Evolutionary conservation across 2,329 filamentous ascomycete genomes (phyloP).

Genomic region (Didymella exigua): DNA sequence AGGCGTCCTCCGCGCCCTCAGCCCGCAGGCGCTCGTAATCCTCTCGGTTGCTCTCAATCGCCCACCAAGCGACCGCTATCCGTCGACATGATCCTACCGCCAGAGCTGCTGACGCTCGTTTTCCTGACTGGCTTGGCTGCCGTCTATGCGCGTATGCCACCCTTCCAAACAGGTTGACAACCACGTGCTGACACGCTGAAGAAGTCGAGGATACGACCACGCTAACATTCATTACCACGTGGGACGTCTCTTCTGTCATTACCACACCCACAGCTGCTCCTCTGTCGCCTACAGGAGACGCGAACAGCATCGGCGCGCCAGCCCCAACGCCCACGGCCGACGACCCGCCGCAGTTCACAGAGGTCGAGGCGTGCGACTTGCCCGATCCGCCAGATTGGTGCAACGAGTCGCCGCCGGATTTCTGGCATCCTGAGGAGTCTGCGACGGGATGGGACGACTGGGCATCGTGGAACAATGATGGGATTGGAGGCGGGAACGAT

Average conservation of each 20-base stretch:
- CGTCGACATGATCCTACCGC: constrained; percentile 4
- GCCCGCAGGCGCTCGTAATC: background rate
- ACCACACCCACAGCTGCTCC: background rate
- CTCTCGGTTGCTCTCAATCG: background rate
- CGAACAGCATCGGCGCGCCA: constrained; percentile 1
- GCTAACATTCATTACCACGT: background rate
- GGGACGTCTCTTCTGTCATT: background rate
- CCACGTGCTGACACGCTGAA: background rate
- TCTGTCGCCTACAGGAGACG: background rate
- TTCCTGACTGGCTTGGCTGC: constrained; percentile 1
- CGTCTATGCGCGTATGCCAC: constrained; percentile 2
- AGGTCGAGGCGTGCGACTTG: constrained; percentile 7
- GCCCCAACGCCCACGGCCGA: background rate
- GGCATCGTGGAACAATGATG: constrained; percentile 8
- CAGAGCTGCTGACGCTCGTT: constrained; percentile 7
- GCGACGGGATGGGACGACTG: constrained; percentile 24
- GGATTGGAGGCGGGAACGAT: background rate
- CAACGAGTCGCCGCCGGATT: background rate
- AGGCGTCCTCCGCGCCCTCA: background rate
- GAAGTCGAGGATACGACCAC: background rate
- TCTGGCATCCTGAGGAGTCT: constrained; percentile 10
- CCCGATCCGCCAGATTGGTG: constrained; percentile 10
- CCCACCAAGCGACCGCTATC: background rate
- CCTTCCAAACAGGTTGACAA: background rate
- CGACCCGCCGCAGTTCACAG: background rate